A percentile compares a stretch with the other conserved stretches of the same genome.
Conservation (phyloP, 306 rosid genomes). For the Casuarina glauca region DNA sequence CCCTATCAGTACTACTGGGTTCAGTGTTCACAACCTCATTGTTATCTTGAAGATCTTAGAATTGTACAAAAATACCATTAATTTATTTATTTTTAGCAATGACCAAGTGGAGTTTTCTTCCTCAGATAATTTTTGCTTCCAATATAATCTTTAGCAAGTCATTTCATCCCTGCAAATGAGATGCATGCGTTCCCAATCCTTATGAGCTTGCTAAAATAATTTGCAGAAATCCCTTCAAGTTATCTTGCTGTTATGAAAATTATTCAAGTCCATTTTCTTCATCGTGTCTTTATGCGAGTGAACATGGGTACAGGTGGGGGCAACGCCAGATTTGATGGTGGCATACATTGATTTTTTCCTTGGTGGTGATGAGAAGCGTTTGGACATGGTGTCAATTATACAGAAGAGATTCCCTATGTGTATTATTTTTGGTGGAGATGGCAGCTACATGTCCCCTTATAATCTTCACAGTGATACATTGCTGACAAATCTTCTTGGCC, state of each 20-base stretch:
- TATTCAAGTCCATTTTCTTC: slow-evolving; percentile 17
- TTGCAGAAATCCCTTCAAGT: slow-evolving; percentile 10
- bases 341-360: slow-evolving; percentile 96
- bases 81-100: neutral
- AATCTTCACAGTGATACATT: slow-evolving; percentile 85
- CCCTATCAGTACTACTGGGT: neutral
- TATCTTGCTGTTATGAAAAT: slow-evolving; percentile 20
- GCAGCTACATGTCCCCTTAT: slow-evolving; percentile 95
- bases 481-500: slow-evolving; percentile 92
- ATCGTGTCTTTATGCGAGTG: slow-evolving; percentile 22
- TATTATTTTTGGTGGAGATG: slow-evolving; percentile 95
- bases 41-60: neutral
- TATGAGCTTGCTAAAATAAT: neutral
- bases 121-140: neutral
- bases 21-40: neutral
- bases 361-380: slow-evolving; percentile 97
- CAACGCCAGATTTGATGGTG: slow-evolving; percentile 92
- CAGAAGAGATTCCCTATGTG: slow-evolving; percentile 98
- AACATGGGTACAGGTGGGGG: slow-evolving; percentile 77
- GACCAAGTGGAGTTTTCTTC: neutral
- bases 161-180: neutral
- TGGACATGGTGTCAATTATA: slow-evolving; percentile 89
- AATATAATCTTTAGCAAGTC: slow-evolving; percentile 1
- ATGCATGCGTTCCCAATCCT: neutral
- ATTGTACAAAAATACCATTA: neutral